Evolutionary conservation across 495 filamentous ascomycete species (phyloP), one percentile per base, ranked within the genome.

Genomic region (Tuber melanosporum): DNA sequence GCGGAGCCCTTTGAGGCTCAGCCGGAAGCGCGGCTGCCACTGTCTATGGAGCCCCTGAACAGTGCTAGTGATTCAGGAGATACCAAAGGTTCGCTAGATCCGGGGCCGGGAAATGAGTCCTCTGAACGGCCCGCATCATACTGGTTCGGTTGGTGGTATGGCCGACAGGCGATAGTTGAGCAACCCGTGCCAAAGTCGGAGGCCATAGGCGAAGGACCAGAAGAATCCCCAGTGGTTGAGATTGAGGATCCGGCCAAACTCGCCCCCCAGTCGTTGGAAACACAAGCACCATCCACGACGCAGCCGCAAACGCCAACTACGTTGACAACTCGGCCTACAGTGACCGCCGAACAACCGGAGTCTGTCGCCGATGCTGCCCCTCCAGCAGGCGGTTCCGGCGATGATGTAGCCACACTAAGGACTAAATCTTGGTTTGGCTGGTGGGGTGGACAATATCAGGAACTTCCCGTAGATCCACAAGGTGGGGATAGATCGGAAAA

Each of bases 111-210:
- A 46, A 70, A 76, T 46, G 47, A 57, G 36, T 43, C 74, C 20
- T 42, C 70, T 62, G 70, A 62, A 57, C 71, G 26, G 32, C 75
- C 71, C 42, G 57, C 72, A 9, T 80, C 78, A n/a, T 79, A 79
- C 70, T 80, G 78, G 78, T 74, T 82, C 69, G 80, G 80, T 20
- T 82, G 81, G 81, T 82, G 81, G 81, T 82, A 82, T 69, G 81
- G 81, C 26, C 32, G 73, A 39, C 80, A 73, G 43, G 22, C 45
- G 32, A 39, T 46, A 46, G 36, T 74, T 57, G 74, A 79, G 62
- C 52, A 66, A 22, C 77, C 74, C 20, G 42, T 57, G 8, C 80
- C 80, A 52, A 76, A 82, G 71, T 74, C 80, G 20, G 76, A 81
- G 46, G 43, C 52, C 41, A 49, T 69, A 74, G 74, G 72, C 46